Base-by-base conservation (phyloP, 2,329 filamentous ascomycete species). In the Talaromyces atroroseus region DNA sequence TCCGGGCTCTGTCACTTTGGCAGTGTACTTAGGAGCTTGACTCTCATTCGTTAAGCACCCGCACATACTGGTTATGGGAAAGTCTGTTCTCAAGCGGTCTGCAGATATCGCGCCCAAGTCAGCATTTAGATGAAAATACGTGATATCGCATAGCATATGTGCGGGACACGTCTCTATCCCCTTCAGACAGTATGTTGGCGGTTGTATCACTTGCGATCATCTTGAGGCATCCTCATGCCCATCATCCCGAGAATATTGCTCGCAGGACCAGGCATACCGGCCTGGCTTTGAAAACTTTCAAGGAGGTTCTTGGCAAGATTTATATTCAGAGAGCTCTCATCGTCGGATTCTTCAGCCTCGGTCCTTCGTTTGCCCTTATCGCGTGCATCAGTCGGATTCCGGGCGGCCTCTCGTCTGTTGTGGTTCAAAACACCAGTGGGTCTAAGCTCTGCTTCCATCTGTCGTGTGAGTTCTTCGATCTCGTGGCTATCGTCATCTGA, bases 281-380 rank as follows among this genome's bases (percentile, higher is more conserved):
- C 90, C 70, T 97, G 92, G 16, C 89, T 87, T 68, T 95, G 95
- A 73, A 99, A 92, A 64, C 90, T 92, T 70, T 96, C 90, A 1
- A 99, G 78, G 54, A 99, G 78, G 66, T 97, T 97, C 70, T 88
- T 90, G 18, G 89, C 91, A 23, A 99, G 78, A 60, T 94, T 92
- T 63, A 91, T 88, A 68, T 97, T 89, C 26, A 94, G 83, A 60
- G 91, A 80, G 4, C 94, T 81, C 53, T 87, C 84, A 5, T 56
- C 57, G 21, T 59, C 66, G 36, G 60, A 61, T 18, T 61, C 60
- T 20, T 61, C 61, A 26, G 64, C 60, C 21, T 60, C 61, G 16
- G 55, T 66, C 24, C 34, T 53, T 21, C 59, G 49, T 26, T 63
- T 61, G 42, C 65, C 62, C 46, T 73, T 71, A 68, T 66, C 49